Base-by-base conservation (phyloP, 2,329 filamentous ascomycete species). In the Monosporascus cannonballus region DNA sequence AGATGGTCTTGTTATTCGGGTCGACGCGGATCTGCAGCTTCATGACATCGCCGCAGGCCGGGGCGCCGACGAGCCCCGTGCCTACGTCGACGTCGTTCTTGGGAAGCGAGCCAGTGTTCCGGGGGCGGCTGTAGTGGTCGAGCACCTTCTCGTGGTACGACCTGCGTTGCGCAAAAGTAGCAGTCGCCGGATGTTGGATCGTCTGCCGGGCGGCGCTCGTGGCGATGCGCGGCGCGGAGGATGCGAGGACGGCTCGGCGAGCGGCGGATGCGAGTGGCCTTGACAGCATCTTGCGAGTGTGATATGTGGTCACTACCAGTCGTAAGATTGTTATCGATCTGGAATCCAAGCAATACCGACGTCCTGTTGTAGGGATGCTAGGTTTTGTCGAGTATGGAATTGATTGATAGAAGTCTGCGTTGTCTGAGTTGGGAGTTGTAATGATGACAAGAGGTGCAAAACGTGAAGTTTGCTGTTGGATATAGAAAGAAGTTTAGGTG, bases 11-110 rank as follows among this genome's bases (percentile, higher is more conserved):
- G 71, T 80, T 83, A 58, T 82, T 76, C 56, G 86, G 84, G 70
- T 90, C 86, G 56, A 91, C 88, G 51, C 86, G 83, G 71, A 96
- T 96, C 76, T 95, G 89, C 36, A 96, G 80, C 73, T 94, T 94
- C 88, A 96, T 95, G 56, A 96, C 90, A 71, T 96, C 90, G 72
- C 90, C 90, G 68, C 89, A 93, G 34, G 90, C 90, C 48, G 90
- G 90, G n/a, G 90, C 90, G 64, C 89, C 85, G 59, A 94, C 89
- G 52, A 94, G 84, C 39, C 64, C 88, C 15, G 88, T 91, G 55
- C 88, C 88, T 53, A 92, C 88, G 60, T 90, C 86, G 47, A 68
- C 69, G 60, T 88, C 86, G 42, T 76, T 79, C 74, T 90, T 90
- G 59, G 79, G 73, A 83, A 92, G 86, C 54, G 83, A 86, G 27